phyloP scores from a whole-genome alignment of 78 protist species.

The Speleostelium caveatum region DNA sequence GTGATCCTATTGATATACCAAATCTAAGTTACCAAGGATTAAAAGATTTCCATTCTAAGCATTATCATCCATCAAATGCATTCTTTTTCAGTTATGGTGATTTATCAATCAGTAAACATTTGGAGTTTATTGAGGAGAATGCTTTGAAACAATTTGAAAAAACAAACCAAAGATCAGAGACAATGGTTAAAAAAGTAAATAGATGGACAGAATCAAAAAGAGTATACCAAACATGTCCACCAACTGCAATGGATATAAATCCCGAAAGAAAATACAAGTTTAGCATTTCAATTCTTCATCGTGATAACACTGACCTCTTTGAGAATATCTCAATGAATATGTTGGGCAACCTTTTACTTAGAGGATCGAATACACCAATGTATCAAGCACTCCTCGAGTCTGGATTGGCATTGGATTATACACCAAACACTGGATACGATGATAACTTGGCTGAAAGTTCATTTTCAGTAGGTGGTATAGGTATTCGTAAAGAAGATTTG shows the following conservation, averaged over 20 bases:
- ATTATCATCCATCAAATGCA: conserved; percentile 83
- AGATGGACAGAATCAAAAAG: conserved; percentile 68
- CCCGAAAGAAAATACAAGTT: conserved; percentile 50
- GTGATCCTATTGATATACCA: conserved; percentile 89
- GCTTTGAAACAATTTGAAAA: neutral
- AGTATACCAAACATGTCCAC: conserved; percentile 47
- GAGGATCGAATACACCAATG: conserved; percentile 73
- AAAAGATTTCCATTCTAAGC: conserved; percentile 63
- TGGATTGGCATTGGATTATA: conserved; percentile 62
- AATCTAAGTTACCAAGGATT: conserved; percentile 83
- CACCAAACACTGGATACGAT: conserved; percentile 72
- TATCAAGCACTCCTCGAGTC: conserved; percentile 56
- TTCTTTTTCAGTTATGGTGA: conserved; percentile 76
- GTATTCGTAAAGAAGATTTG: conserved; percentile 54
- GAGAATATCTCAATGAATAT: conserved; percentile 36
- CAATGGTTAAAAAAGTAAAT: conserved; percentile 1
- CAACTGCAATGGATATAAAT: conserved; percentile 72
- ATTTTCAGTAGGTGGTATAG: conserved; percentile 63
- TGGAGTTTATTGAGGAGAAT: conserved; percentile 18
- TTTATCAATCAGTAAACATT: conserved; percentile 8
- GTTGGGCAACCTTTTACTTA: conserved; percentile 16
- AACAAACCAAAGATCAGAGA: neutral
- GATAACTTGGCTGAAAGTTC: conserved; percentile 14
- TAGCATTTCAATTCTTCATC: conserved; percentile 22
- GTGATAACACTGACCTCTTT: conserved; percentile 20